Evolutionary conservation across 176 grass and related monocot genomes (phyloP).

Genomic region (Chloris gayana): DNA sequence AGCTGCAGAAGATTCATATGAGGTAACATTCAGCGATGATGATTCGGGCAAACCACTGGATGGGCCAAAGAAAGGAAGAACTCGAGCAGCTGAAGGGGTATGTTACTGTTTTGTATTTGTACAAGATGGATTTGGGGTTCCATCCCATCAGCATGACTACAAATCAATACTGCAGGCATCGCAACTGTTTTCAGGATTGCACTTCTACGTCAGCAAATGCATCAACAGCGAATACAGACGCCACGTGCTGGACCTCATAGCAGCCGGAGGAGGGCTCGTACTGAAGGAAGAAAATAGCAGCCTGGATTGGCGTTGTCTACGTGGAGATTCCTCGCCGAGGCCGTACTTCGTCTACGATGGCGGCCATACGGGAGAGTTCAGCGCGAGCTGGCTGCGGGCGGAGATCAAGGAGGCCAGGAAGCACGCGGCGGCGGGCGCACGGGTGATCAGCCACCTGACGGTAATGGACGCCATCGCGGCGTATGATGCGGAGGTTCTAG

Average conservation of each 20-base stretch:
- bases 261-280: conserved; percentile 13
- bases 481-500: conserved; percentile 19
- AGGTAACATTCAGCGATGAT: conserved; percentile 17
- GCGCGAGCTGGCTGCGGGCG: background rate
- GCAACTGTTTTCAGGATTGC: conserved; percentile 38
- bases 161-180: conserved; percentile 23
- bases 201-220: conserved; percentile 47
- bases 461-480: conserved; percentile 28
- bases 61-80: conserved; percentile 42
- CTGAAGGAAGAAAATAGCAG: background rate
- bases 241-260: conserved; percentile 11
- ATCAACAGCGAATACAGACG: conserved; percentile 5
- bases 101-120: background rate
- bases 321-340: background rate
- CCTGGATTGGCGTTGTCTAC: background rate
- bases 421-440: background rate
- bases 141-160: background rate
- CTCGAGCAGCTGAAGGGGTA: conserved; percentile 45
- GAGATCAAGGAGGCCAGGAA: conserved; percentile 7
- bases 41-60: background rate
- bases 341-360: conserved; percentile 33
- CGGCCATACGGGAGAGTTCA: background rate
- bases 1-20: conserved; percentile 32
- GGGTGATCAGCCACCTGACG: conserved; percentile 21
- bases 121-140: background rate